Percentiles rank a stretch among this genome's conserved stretches.
These are phyloP conservation scores for Cydonia oblonga DNA, from an alignment of 331 rosid species.

Conservation along the genomic window DNA sequence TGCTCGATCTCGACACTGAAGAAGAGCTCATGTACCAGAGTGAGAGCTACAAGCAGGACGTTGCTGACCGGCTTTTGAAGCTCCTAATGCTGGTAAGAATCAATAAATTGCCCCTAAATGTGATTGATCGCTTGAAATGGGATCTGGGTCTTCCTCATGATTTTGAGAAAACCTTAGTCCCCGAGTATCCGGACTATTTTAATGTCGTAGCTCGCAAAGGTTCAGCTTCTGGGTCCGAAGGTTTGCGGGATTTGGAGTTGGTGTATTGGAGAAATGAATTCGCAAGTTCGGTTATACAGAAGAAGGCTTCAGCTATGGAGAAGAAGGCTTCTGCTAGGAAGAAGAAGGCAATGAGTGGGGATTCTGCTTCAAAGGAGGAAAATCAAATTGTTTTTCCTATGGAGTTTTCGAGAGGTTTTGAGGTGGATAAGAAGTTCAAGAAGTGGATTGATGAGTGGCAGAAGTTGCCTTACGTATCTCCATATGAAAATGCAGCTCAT, in stretches of 20 bases:
- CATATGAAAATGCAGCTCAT: conserved; percentile 58
- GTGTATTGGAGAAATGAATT: conserved; percentile 72
- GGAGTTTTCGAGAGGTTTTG: conserved; percentile 56
- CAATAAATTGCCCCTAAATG: conserved; percentile 34
- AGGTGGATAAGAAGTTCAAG: conserved; percentile 60
- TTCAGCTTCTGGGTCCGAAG: conserved; percentile 9
- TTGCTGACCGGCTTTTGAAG: conserved; percentile 55
- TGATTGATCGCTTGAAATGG: conserved; percentile 50
- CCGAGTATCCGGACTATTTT: conserved; percentile 74
- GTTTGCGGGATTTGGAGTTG: conserved; percentile 41
- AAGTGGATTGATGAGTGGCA: conserved; percentile 80
- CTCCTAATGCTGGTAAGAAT: conserved; percentile 55
- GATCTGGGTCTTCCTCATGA: conserved; percentile 74
- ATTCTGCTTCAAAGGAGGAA: conserved; percentile 1
- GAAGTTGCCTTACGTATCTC: conserved; percentile 62
- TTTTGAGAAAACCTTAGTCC: conserved; percentile 27
- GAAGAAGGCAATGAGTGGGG: conserved; percentile 11
- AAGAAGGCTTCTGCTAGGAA: neutral
- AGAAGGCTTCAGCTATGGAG: neutral
- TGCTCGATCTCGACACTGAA: conserved; percentile 38
- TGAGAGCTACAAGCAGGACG: conserved; percentile 32
- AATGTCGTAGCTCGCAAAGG: conserved; percentile 16
- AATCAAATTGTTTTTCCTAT: conserved; percentile 32
- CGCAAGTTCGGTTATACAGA: conserved; percentile 48
- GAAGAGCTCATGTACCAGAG: conserved; percentile 38